Evolutionary conservation across 257 asterid species (phyloP), one percentile per base, ranked within the genome.

Genomic region (Capsicum rhomboideum): DNA sequence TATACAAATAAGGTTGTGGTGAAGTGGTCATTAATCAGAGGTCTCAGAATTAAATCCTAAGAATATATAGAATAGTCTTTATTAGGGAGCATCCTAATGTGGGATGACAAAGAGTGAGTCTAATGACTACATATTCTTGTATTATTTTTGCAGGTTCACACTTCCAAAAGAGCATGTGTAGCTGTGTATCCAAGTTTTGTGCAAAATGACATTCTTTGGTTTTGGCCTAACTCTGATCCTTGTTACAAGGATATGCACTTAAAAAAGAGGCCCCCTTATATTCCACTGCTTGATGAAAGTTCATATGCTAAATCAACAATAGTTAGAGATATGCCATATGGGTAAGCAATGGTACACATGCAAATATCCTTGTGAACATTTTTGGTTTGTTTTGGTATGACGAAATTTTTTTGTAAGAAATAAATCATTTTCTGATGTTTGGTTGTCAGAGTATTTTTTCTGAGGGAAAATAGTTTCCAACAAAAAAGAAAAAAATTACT

Each of bases 211-310:
- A 91, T 94, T 90, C 88, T 96, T 83, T 96, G 98, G 97, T 92
- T 96, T 89, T 96, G 99, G 98, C 97, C 97, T 3, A 94, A 91
- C 82, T 55, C 95, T 64, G 97, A 93, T 85, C 92, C 93, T 37
- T 85, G 85, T 59, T 90, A 86, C 71, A 89, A 89, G 86, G 95
- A 93, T 63, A 91, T 91, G 66, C 82, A 79, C 37, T 86, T 86
- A 14, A 87, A 82, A 89, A 89, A 90, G 86, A 93, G 90, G 83
- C 98, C 99, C 67, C 96, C 92, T 67, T 91, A 87, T 79, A 91
- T 96, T 86, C 92, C 97, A 93, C 87, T 94, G 17, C 6, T 29
- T 13, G 98, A 96, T 64, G 98, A 94, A 68, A 97, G 95, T 5
- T 87, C 97, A 26, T 93, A 14, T 86, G 84, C 93, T 58, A 77